Conservation (phyloP, 2,329 filamentous ascomycete species). For the Corinectria fuckeliana region DNA sequence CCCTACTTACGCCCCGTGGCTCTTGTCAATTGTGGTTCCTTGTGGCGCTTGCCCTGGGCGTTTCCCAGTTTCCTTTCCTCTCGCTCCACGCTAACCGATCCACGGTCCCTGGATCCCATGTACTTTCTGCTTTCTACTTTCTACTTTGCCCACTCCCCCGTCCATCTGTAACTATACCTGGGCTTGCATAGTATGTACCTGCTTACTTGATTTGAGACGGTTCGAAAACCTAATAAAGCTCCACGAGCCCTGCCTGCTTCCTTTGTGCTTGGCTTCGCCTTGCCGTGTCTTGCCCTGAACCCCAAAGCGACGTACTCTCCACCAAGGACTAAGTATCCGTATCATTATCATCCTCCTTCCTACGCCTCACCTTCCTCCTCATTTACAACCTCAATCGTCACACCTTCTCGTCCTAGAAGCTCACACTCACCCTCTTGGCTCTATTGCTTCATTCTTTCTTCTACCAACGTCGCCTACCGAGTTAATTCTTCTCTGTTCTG, state of each 20-base stretch:
- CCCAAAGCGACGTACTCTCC: background rate
- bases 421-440: background rate
- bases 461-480: background rate
- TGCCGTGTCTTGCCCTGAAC: background rate
- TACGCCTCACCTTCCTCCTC: background rate
- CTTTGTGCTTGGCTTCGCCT: background rate
- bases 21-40: background rate
- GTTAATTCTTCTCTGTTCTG: background rate
- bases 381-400: no score
- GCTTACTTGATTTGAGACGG: no score
- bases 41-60: background rate
- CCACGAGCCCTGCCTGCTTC: background rate
- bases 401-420: no score
- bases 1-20: slow-evolving; percentile 3
- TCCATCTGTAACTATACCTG: no score
- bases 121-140: no score
- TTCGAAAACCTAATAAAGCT: slow-evolving; percentile 17
- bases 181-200: background rate
- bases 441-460: background rate
- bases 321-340: no score
- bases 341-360: no score
- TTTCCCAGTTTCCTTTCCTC: background rate
- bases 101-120: no score
- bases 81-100: background rate
- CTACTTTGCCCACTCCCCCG: background rate